A percentile compares a stretch with the other conserved stretches of the same genome.
These are phyloP conservation scores for Pleoardoris graminearum DNA, from an alignment of 2,329 filamentous ascomycete species.

Conservation along the genomic window DNA sequence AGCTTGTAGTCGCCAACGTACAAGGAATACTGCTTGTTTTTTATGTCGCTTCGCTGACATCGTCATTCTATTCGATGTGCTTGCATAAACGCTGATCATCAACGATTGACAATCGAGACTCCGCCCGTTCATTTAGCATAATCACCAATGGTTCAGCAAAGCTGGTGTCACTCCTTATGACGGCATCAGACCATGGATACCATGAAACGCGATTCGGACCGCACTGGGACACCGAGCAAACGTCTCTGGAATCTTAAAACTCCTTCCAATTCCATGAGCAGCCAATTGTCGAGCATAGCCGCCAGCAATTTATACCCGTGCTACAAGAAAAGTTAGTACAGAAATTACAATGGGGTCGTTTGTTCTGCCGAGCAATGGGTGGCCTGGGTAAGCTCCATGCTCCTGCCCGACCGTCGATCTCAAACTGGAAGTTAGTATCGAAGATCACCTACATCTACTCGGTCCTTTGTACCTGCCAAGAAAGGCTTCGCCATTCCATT, in stretches of 20 bases:
- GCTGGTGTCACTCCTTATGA: background rate
- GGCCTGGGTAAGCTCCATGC: slow-evolving; percentile 12
- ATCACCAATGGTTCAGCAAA: slow-evolving; percentile 16
- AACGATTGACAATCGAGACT: background rate
- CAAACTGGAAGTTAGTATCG: slow-evolving; percentile 29
- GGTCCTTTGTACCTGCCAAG: slow-evolving; percentile 35
- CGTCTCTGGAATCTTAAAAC: background rate
- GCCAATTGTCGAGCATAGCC: slow-evolving; percentile 13
- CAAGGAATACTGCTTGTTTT: slow-evolving; percentile 31
- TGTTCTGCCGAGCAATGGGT: slow-evolving; percentile 3
- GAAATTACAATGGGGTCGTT: background rate
- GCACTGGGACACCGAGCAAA: slow-evolving; percentile 7
- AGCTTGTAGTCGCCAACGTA: slow-evolving; percentile 30
- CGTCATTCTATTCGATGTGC: slow-evolving; percentile 6
- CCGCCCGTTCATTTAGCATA: slow-evolving; percentile 12
- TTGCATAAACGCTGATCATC: slow-evolving; percentile 2
- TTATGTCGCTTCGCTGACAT: slow-evolving; percentile 13
- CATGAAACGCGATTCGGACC: slow-evolving; percentile 6
- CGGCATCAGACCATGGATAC: background rate
- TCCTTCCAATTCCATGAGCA: slow-evolving; percentile 10
- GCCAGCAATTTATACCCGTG: background rate
- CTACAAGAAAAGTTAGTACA: background rate
- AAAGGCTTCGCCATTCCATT: slow-evolving; percentile 22
- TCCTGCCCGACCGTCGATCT: slow-evolving; percentile 22
- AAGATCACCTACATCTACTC: slow-evolving; percentile 17